Evolutionary conservation across 768 basidiomycete species (phyloP), one percentile per base, ranked within the genome.

Genomic region (Russula abietina): DNA sequence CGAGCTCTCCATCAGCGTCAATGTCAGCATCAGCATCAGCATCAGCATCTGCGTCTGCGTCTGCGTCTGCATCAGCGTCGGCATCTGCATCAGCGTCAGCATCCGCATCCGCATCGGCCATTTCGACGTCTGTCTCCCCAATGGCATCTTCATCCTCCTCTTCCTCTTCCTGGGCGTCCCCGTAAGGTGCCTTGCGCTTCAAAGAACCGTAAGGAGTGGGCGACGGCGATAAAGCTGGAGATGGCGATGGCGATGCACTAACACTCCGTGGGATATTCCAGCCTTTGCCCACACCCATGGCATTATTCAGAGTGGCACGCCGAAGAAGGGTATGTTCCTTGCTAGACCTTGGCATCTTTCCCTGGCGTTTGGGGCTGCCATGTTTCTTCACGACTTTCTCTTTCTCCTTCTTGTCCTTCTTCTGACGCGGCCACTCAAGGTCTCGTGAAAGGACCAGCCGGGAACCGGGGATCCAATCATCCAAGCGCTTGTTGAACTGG

Each of bases 401-500:
- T 61, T 71, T 69, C 19, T 70, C 77, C 7, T 81, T 79, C 2
- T 79, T 76, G 19, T 79, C 75, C 70, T 93, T 93, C 0, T 93
- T 93, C 0, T 96, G 94, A 62, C 91, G 90, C 3, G 97, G 96
- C 93, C 92, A 96, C 74, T 98, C 94, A 67, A 99, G 81, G 71
- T 97, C 94, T 66, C 88, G 82, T 62, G 77, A 81, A 50, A 95
- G 79, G 46, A 98, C 82, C 60, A 99, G 82, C 45, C 96, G 85
- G 1, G 90, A 88, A 17, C 91, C 92, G 16, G 89, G 77, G 26
- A 99, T 88, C 97, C 97, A 99, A 59, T 97, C 97, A 72, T 99
- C 97, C 45, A 98, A 80, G 65, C 97, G 94, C 74, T 99, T 99
- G 80, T 99, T 99, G 82, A 98, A 98, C 67, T 92, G 86, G 69